Evolutionary conservation across 2,329 filamentous ascomycete genomes (phyloP), one percentile per base, ranked within the genome.

Genomic region (Fusarium kyushuense): DNA sequence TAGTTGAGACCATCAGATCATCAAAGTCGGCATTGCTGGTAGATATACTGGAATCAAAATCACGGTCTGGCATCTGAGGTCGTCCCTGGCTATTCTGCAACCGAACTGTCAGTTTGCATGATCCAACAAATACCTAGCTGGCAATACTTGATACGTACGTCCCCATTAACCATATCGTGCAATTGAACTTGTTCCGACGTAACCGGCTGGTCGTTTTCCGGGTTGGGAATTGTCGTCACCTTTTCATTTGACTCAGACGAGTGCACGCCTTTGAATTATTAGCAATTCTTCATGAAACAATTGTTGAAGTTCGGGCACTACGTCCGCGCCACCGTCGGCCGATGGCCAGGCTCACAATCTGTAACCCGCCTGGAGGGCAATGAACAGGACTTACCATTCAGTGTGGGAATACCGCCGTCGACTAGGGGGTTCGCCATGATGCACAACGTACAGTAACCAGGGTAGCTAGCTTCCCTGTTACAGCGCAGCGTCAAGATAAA

Each of bases 321-420:
- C 21, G 17, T 35, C 19, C 46, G 30, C 21, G 46, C 30, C 32
- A n/a, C 9, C 6, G 16, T 27, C 23, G 17, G 19, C 17, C 11
- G 12, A 35, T 21, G 23, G 21, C 21, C 30, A 48, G 21, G 16
- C 30, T 33, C 16, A 23, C 13, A 11, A n/a, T 25, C 40, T 42
- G 11, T 19, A 10, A 48, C 56, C 38, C 6, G 17, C 43, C 51
- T 41, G 41, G 43, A 58, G 40, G 25, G 35, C 33, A 27, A 36
- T 49, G 29, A 45, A 62, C n/a, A 16, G 23, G 29, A 65, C 72
- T 73, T 57, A 74, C 72, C 70, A 65, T 70, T 61, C 21, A 51
- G 54, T 11, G 51, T 36, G 16, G 58, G 45, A 23, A 62, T 38
- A 23, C 46, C 45, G 19, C 48, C 45, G 27, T 67, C 62, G 21